Evolutionary conservation across 768 basidiomycete genomes (phyloP), one percentile per base, ranked within the genome.

Genomic region (Imleria badia): DNA sequence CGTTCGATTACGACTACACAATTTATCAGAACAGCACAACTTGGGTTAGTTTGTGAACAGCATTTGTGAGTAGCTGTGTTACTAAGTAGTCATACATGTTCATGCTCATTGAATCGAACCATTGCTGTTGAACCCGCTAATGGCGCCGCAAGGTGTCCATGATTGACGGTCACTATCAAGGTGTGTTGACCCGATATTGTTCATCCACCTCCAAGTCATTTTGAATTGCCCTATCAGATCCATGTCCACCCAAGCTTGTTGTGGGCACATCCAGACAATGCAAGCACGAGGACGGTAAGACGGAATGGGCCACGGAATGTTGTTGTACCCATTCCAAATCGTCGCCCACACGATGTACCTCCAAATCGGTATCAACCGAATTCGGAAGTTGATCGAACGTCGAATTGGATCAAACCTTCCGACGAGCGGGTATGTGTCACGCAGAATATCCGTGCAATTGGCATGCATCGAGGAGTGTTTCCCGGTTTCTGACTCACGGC

Each of bases 1-100:
- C 26, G 5, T 43, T 39, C 11, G 7, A 39, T 19, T 30, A 9
- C 38, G 8, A 13, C 6, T 20, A 22, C 5, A 14, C 12, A n/a
- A 14, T 19, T 38, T 3, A 19, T 36, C 55, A 33, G 6, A 40
- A 45, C 7, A 19, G 29, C 15, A 41, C 33, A 22, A 26, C 17
- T 40, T 26, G 11, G 23, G 15, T 10, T 10, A 12, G 5, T 17
- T 14, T 19, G 8, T 58, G 26, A 35, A 47, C 57, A 47, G 39
- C 55, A 43, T n/a, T 17, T 45, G 46, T 48, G 34, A 45, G 51
- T 26, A 42, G 57, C 51, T 48, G 58, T 58, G 29, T 43, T n/a
- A 41, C 20, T n/a, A 22, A 6, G 23, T 29, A n/a, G 22, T 23
- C 6, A 33, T 26, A 29, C 8, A 30, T 17, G n/a, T 45, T 30